phyloP scores from a whole-genome alignment of 176 grass and related monocot species.

The Ananas comosus region DNA sequence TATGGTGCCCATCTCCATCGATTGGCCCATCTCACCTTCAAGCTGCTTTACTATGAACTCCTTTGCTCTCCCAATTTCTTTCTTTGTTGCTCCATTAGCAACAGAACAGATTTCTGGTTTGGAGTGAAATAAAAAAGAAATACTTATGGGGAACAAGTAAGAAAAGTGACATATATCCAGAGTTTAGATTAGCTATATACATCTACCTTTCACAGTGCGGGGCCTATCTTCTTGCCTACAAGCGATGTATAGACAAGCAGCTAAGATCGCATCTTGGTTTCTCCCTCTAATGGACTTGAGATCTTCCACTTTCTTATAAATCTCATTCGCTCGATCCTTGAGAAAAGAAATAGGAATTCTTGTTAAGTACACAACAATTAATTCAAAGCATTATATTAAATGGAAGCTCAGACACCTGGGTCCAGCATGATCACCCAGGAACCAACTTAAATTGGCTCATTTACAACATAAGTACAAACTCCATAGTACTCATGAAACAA shows the following conservation, averaged over 20 bases:
- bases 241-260: conserved; percentile 85
- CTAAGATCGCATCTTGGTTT: conserved; percentile 88
- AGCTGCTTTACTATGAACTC: conserved; percentile 8
- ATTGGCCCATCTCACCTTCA: conserved; percentile 11
- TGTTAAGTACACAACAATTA: background rate
- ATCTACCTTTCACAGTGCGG: conserved; percentile 73
- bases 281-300: conserved; percentile 71
- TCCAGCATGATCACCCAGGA: background rate
- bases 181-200: no score
- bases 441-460: no score
- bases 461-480: no score
- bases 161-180: no score
- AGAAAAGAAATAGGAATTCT: background rate
- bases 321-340: conserved; percentile 86
- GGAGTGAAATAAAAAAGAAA: background rate
- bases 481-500: no score
- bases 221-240: conserved; percentile 79
- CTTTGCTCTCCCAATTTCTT: conserved; percentile 5
- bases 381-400: background rate
- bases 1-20: background rate
- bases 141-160: background rate
- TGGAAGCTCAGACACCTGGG: background rate
- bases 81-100: conserved; percentile 5
- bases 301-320: conserved; percentile 93
- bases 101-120: conserved; percentile 7